Percentiles rank a stretch among this genome's conserved stretches.
Conservation (phyloP, 73 alveolate genomes). For the Paramecium octaurelia region DNA sequence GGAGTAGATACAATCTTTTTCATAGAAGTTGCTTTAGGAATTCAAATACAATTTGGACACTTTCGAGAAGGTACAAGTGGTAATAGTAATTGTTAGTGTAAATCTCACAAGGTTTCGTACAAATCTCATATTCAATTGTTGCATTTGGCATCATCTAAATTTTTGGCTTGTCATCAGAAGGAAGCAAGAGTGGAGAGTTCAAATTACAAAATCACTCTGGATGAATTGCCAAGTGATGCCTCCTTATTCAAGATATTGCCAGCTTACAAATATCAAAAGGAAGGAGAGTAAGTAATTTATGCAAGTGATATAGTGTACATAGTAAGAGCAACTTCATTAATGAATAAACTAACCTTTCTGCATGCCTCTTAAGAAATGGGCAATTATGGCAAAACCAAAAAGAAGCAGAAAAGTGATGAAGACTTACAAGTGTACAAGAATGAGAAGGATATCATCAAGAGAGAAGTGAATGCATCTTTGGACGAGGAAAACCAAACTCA, state of each 20-base stretch:
- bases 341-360: slow-evolving; percentile 37
- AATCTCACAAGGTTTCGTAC: slow-evolving; percentile 47
- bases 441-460: slow-evolving; percentile 22
- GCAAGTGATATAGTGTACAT: slow-evolving; percentile 44
- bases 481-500: slow-evolving; percentile 55
- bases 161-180: slow-evolving; percentile 56
- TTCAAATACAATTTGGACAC: slow-evolving; percentile 59
- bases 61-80: slow-evolving; percentile 18
- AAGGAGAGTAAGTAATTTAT: slow-evolving; percentile 56
- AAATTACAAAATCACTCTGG: slow-evolving; percentile 55
- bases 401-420: background rate
- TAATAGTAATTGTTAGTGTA: background rate
- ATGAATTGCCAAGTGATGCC: slow-evolving; percentile 52
- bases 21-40: slow-evolving; percentile 39
- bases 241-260: slow-evolving; percentile 53
- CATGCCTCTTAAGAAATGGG: slow-evolving; percentile 49
- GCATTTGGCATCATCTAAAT: slow-evolving; percentile 61
- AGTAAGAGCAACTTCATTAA: slow-evolving; percentile 45
- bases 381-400: background rate
- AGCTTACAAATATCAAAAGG: slow-evolving; percentile 60
- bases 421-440: background rate
- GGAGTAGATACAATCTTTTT: slow-evolving; percentile 20
- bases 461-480: slow-evolving; percentile 56
- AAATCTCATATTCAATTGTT: slow-evolving; percentile 46
- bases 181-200: slow-evolving; percentile 57